Conservation (phyloP, 2,329 filamentous ascomycete species). For the Fusarium oligoseptatum region DNA sequence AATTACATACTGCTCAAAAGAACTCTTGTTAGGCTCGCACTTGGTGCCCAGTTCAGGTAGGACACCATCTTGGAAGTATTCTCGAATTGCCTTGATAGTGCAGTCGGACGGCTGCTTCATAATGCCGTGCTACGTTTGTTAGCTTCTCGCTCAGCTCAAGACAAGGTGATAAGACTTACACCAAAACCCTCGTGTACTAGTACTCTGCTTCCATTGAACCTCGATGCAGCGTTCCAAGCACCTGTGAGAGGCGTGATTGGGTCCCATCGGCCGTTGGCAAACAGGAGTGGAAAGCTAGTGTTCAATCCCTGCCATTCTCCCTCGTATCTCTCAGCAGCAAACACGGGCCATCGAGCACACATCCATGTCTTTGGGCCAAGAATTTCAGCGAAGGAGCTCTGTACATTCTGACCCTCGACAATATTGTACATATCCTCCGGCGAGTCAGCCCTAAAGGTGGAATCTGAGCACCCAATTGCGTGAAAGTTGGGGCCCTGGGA, state of each 20-base stretch:
- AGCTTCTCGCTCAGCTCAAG: neutral
- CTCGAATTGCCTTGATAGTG: conserved; percentile 9
- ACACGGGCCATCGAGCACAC: conserved; percentile 4
- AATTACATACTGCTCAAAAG: neutral
- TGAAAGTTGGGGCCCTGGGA: neutral
- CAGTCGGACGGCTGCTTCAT: conserved; percentile 26
- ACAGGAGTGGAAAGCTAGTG: neutral
- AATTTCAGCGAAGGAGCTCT: conserved; percentile 4
- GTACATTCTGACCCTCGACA: neutral
- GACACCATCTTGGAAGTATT: conserved; percentile 13
- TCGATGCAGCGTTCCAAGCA: conserved; percentile 1
- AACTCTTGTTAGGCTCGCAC: conserved; percentile 7
- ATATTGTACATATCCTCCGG: conserved; percentile 25
- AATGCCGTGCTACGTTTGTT: conserved; percentile 12
- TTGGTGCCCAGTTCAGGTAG: conserved; percentile 13
- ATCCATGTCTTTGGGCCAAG: neutral
- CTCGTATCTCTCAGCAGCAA: conserved; percentile 3
- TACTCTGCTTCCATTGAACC: conserved; percentile 4
- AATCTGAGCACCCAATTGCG: conserved; percentile 24
- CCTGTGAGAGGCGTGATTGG: conserved; percentile 5
- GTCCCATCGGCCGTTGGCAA: conserved; percentile 8
- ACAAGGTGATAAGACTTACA: neutral
- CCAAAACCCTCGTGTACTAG: conserved; percentile 2
- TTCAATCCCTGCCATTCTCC: neutral
- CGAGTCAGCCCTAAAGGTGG: conserved; percentile 4